Base-by-base conservation (phyloP, 495 filamentous ascomycete genomes). In the Penicillium parvum region DNA sequence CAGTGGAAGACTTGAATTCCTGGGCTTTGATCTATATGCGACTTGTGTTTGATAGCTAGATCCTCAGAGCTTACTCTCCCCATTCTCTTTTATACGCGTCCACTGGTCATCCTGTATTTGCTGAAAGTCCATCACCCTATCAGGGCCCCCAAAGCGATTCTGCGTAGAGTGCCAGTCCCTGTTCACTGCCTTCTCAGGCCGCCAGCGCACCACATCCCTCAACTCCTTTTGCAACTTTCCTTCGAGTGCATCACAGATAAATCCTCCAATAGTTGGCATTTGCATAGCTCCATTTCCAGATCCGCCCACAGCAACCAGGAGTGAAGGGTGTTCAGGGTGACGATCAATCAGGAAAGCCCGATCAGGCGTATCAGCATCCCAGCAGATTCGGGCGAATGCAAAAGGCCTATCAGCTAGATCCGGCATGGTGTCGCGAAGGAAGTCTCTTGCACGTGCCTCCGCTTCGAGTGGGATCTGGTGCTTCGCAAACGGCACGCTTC, bases 331-430 rank as follows among this genome's bases (percentile, higher is more conserved):
- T 4, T 64, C 49, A 1, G 71, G 68, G 35, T 71, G 68, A 11
- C 57, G 38, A 41, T 71, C 68, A 32, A 77, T 73, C 19, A 77
- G 50, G 30, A 74, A 77, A n/a, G 61, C 55, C 0, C 73, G 69
- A 43, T 78, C 73, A 2, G 64, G 60, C 15, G 73, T 78, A 53
- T 78, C 73, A 4, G 73, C 71, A 49, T 73, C 69, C 75, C 73
- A 77, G 60, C 74, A 77, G 20, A 78, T 73, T 6, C 73, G 53
- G 16, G 71, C 73, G 40, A 74, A 76, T 1, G 52, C 57, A 34
- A 79, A 69, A 3, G 65, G 63, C 4, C 75, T 54, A 7, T 64
- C 57, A 0, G 69, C 64, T 3, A 79, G 59, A 27, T 78, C 70
- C 1, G 74, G 72, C 66, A 78, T 74, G 8, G 71, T 74, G 12